Conservation (phyloP, 106 monocot species). For the Hemerocallis citrina region DNA sequence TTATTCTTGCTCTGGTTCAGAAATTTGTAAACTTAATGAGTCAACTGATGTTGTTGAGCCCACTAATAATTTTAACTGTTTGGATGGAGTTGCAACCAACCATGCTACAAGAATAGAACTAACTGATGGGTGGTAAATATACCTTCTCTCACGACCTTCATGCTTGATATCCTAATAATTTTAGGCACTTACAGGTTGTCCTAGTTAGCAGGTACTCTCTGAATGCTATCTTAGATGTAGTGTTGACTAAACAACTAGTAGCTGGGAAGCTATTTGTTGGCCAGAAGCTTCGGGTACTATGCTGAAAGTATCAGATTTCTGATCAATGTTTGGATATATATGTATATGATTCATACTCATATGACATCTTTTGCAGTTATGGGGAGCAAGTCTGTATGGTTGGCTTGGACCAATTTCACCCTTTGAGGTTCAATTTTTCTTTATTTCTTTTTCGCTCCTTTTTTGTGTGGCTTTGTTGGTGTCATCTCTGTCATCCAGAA, state of each 20-base stretch:
- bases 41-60: constrained; percentile 7
- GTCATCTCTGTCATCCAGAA: no score
- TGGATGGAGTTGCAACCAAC: constrained; percentile 1
- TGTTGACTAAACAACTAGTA: constrained; percentile 45
- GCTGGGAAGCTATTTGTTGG: constrained; percentile 74
- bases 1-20: constrained; percentile 13
- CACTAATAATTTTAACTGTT: constrained; percentile 3
- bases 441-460: neutral
- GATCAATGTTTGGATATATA: no score
- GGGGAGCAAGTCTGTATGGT: constrained; percentile 69
- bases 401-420: constrained; percentile 84
- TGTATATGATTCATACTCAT: no score
- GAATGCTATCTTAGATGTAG: constrained; percentile 53
- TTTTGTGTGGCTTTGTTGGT: no score
- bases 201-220: constrained; percentile 68
- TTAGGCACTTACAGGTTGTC: neutral
- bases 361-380: constrained; percentile 37
- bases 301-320: no score
- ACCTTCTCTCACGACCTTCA: neutral
- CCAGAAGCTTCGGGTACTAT: constrained; percentile 86
- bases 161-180: constrained; percentile 1
- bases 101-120: constrained; percentile 49
- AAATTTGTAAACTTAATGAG: constrained; percentile 16
- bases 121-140: constrained; percentile 89
- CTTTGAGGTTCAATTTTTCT: constrained; percentile 43